phyloP scores from a whole-genome alignment of 768 basidiomycete genomes.

The Lactarius sp. region DNA sequence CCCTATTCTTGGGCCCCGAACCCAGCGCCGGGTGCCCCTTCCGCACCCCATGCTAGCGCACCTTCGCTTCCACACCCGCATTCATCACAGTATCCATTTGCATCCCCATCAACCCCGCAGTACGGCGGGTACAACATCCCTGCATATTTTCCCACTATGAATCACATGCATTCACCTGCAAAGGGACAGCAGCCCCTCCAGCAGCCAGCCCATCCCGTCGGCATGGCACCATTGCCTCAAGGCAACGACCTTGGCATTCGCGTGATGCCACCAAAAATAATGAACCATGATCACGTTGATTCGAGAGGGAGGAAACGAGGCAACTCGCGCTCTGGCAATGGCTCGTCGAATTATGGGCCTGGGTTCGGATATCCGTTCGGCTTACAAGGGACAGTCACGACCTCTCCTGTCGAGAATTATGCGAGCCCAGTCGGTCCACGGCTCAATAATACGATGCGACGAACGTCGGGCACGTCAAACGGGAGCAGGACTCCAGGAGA shows the following conservation, averaged over 20 bases:
- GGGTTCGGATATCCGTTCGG: constrained; percentile 46
- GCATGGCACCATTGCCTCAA: constrained; percentile 10
- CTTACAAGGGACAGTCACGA: constrained; percentile 22
- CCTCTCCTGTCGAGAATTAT: constrained; percentile 22
- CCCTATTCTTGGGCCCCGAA: constrained; percentile 18
- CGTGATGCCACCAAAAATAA: constrained; percentile 32
- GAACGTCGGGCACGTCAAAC: constrained; percentile 46
- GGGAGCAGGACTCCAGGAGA: constrained; percentile 62
- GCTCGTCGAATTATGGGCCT: constrained; percentile 64
- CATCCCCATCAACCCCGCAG: constrained; percentile 34
- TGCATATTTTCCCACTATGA: constrained; percentile 8
- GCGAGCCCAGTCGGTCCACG: constrained; percentile 60
- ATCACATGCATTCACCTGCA: constrained; percentile 16
- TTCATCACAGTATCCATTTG: constrained; percentile 33
- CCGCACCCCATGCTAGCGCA: constrained; percentile 34
- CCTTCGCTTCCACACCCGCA: constrained; percentile 32
- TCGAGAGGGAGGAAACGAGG: constrained; percentile 24
- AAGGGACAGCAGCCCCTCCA: constrained; percentile 26
- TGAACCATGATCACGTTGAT: constrained; percentile 34
- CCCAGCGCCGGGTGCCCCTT: constrained; percentile 29
- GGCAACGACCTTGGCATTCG: constrained; percentile 29
- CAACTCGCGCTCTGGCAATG: constrained; percentile 27
- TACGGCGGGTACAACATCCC: constrained; percentile 16
- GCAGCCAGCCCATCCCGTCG: constrained; percentile 33
- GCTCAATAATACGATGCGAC: constrained; percentile 46